Percentiles rank a stretch among this genome's conserved stretches.
These are phyloP conservation scores for Calonectria hawksworthii DNA, from an alignment of 2,329 filamentous ascomycete species.

Conservation along the genomic window DNA sequence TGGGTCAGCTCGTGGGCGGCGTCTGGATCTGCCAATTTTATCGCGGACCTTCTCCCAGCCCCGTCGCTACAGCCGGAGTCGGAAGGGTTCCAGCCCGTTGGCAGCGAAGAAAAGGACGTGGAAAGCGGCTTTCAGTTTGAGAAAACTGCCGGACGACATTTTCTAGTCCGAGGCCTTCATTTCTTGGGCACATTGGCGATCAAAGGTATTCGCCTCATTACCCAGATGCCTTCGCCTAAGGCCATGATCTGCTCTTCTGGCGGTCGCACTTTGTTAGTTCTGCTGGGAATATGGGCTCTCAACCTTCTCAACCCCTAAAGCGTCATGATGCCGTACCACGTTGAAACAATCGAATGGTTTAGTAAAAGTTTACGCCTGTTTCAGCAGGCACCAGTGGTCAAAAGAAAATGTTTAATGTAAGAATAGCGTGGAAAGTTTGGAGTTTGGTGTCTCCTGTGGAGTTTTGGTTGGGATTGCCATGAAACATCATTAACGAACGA, in stretches of 20 bases:
- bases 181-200: background rate
- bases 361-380: background rate
- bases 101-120: background rate
- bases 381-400: background rate
- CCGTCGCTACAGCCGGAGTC: background rate
- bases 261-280: background rate
- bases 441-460: background rate
- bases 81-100: background rate
- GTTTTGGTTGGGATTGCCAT: background rate
- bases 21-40: background rate
- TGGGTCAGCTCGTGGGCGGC: slow-evolving; percentile 29
- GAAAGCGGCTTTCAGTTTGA: background rate
- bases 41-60: background rate
- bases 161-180: background rate
- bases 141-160: background rate
- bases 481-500: background rate
- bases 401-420: background rate
- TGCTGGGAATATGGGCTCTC: slow-evolving; percentile 21
- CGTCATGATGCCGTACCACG: background rate
- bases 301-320: slow-evolving; percentile 21
- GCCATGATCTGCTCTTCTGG: background rate
- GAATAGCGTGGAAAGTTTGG: background rate
- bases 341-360: background rate
- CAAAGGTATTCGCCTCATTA: background rate
- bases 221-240: background rate